Percentiles rank a stretch among this genome's conserved stretches.
Evolutionary conservation across 1,139 yeast genomes (phyloP).

Genomic region (Martiniozyma asiatica): DNA sequence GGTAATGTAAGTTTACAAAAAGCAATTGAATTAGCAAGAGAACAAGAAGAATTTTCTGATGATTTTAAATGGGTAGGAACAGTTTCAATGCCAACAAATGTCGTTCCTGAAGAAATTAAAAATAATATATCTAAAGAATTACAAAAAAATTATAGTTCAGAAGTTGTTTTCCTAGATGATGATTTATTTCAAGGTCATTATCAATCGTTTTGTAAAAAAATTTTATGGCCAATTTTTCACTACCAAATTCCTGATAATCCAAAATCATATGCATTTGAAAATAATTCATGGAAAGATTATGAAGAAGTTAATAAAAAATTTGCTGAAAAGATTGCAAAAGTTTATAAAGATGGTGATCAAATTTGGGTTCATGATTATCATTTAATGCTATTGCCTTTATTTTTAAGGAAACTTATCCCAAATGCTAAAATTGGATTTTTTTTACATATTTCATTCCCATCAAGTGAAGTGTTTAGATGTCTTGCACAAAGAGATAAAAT

Average conservation of each 20-base stretch:
- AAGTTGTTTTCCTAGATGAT: slow-evolving; percentile 66
- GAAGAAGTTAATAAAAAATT: slow-evolving; percentile 61
- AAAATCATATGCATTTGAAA: slow-evolving; percentile 87
- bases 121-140: slow-evolving; percentile 35
- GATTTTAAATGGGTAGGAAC: slow-evolving; percentile 76
- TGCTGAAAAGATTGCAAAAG: slow-evolving; percentile 62
- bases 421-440: slow-evolving; percentile 84
- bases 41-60: slow-evolving; percentile 30
- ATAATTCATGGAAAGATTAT: slow-evolving; percentile 87
- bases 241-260: slow-evolving; percentile 96
- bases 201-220: slow-evolving; percentile 80
- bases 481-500: slow-evolving; percentile 75
- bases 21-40: slow-evolving; percentile 58
- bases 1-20: slow-evolving; percentile 87
- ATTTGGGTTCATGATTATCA: slow-evolving; percentile 96
- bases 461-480: slow-evolving; percentile 90
- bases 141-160: slow-evolving; percentile 37
- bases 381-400: slow-evolving; percentile 69
- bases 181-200: slow-evolving; percentile 81
- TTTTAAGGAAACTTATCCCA: slow-evolving; percentile 70
- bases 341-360: slow-evolving; percentile 56
- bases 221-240: slow-evolving; percentile 93
- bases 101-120: slow-evolving; percentile 46
- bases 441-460: slow-evolving; percentile 89
- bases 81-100: slow-evolving; percentile 82